Conservation (phyloP, 306 rosid species). For the Cyclanthera cordifolia region DNA sequence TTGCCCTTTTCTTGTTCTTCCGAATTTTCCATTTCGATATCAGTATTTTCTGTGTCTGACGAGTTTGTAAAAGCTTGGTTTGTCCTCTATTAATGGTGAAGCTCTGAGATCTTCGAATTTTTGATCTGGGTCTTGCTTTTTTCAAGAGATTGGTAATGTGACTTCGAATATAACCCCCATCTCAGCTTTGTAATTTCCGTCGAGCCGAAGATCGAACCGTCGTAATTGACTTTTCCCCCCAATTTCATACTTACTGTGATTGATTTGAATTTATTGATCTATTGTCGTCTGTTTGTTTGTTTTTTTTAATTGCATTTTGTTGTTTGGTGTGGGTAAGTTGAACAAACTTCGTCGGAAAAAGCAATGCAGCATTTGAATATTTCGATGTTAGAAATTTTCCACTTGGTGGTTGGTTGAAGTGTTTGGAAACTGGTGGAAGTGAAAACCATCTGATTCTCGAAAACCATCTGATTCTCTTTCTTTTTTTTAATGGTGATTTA, state of each 20-base stretch:
- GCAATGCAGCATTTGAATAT: slow-evolving; percentile 25
- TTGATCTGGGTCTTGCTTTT: not conserved
- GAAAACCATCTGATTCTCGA: slow-evolving; percentile 2
- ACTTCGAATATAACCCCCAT: too few relatives aligned
- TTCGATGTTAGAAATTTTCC: not conserved
- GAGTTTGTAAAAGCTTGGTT: not conserved
- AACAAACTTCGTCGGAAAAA: slow-evolving; percentile 65
- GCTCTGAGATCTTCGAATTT: slow-evolving; percentile 1
- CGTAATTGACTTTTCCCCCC: too few relatives aligned
- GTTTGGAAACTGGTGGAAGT: not conserved
- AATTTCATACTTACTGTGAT: slow-evolving; percentile 5
- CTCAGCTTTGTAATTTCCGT: slow-evolving; percentile 29
- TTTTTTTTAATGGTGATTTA: slow-evolving; percentile 17
- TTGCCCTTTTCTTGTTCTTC: not conserved
- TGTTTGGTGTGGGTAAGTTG: slow-evolving; percentile 47
- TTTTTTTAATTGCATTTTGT: not conserved
- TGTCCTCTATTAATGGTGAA: not conserved
- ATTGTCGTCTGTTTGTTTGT: not conserved
- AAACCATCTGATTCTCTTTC: too few relatives aligned
- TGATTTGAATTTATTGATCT: not conserved
- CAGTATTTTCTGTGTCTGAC: not conserved
- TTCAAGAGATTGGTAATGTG: too few relatives aligned
- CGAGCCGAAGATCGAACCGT: too few relatives aligned
- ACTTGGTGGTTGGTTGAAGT: slow-evolving; percentile 10
- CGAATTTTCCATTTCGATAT: not conserved